Evolutionary conservation across 768 basidiomycete species (phyloP), one percentile per base, ranked within the genome.

Genomic region (Pisolithus marmoratus): DNA sequence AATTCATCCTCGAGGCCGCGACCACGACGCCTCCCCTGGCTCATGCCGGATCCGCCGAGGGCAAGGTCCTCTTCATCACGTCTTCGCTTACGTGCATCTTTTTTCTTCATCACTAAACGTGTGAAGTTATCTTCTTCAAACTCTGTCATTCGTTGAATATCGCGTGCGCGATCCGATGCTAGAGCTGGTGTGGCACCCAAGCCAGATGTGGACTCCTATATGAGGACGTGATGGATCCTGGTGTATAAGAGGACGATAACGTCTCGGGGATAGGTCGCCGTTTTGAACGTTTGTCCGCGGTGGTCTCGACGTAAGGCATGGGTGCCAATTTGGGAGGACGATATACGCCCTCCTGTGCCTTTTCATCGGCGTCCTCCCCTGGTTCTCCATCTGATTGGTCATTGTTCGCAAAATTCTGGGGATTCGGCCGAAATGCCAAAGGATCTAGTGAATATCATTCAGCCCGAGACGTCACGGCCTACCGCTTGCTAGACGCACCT

Each of bases 41-140:
- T 73, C n/a, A 74, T 74, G 0, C 75, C 72, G 20, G 77, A 80
- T 12, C 87, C 89, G 48, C 95, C 95, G 12, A 97, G 72, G 17
- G 91, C 91, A 54, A 97, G 70, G 56, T 91, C 88, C 56, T 81
- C 90, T 67, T 97, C 95, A 61, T 97, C 94, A 54, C 81, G 76
- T 48, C 66, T 70, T 19, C 94, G 77, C 42, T 84, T 74, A 58
- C 76, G 80, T 15, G 80, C 78, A 42, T 95, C 93, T 61, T 83
- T 84, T 76, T 97, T 97, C 65, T 85, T 89, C 81, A 94, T 85
- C 54, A 94, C 76, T 49, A 97, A 61, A 42, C 95, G 84, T 36
- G 88, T 90, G 71, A 97, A 91, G 68, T 95, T 94, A 43, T 91
- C 91, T 65, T 95, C 93, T 71, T 98, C 95, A 66, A 90, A 98